Evolutionary conservation across 257 asterid genomes (phyloP), one percentile per base, ranked within the genome.

Genomic region (Phtheirospermum japonicum): DNA sequence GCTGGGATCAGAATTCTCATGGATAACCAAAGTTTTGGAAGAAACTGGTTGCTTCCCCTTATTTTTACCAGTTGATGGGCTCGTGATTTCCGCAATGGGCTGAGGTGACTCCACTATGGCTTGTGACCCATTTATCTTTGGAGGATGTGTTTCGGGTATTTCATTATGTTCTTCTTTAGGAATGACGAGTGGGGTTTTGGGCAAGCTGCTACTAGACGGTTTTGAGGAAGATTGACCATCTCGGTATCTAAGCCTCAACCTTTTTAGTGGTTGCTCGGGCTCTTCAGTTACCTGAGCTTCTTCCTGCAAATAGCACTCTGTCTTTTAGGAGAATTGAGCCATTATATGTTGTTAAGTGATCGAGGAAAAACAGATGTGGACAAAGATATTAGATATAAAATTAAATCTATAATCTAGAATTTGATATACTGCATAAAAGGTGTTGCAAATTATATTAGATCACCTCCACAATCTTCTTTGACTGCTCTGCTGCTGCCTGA

Each of bases 211-310:
- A 51, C 36, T 46, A 40, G 68, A 45, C 5, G 40, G 57, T 23
- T 66, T 58, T 39, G 81, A 55, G 34, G 86, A 89, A 57, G 69
- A 43, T 72, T 79, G 82, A 59, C 76, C 85, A 61, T 74, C 79
- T 60, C 48, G 80, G 66, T 66, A 57, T 64, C 76, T 73, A 52
- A 6, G 81, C 43, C 85, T 78, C 73, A 62, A 60, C 76, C 83
- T 82, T 84, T 87, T 89, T 33, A 70, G 71, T 33, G 94, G 86
- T 31, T 80, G 80, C 64, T 69, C 90, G 61, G 76, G 79, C 71
- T 83, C 89, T 67, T 79, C 89, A 42, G 68, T 33, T 58, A 63
- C 75, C 64, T 71, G 78, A 31, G 79, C 75, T 78, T 87, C 82
- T 63, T 73, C 80, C 70, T 76, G 79, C 73, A 76, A 56, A 69